Evolutionary conservation across 441 rosid genomes (phyloP).

Genomic region (Aleurites moluccanus): DNA sequence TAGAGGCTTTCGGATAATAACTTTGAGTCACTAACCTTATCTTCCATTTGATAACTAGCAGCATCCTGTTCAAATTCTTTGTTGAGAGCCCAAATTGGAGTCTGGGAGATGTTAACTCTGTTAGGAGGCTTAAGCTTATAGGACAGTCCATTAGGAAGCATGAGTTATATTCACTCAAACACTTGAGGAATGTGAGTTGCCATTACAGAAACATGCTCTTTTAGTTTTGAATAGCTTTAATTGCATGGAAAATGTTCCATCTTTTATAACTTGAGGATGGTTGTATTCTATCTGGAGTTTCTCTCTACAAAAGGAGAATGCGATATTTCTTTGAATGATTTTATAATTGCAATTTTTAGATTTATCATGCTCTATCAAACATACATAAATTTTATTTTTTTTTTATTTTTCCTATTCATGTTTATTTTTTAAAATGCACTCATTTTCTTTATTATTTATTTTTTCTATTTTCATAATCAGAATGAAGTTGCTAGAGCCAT

Average conservation of each 20-base stretch:
- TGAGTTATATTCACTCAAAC: constrained; percentile 5
- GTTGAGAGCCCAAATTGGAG: not conserved
- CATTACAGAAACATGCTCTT: not conserved
- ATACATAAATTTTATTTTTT: not conserved
- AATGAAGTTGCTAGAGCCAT: constrained; percentile 97
- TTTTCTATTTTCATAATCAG: constrained; percentile 37
- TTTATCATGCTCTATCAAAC: not conserved
- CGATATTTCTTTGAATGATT: not conserved
- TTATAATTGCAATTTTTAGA: not conserved
- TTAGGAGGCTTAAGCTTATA: constrained; percentile 1
- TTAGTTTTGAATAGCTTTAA: constrained; percentile 1
- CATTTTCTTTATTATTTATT: constrained; percentile 16
- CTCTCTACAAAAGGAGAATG: not conserved
- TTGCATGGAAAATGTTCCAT: constrained; percentile 1
- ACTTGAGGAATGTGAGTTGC: not conserved
- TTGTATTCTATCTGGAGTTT: not conserved
- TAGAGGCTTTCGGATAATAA: not conserved
- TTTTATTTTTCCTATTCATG: not conserved
- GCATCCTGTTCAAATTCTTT: not conserved
- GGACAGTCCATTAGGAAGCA: not conserved
- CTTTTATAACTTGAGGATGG: not conserved
- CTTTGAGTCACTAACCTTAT: not conserved
- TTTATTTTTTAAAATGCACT: not conserved
- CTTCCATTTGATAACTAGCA: not conserved
- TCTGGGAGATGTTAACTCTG: not conserved